A percentile compares a stretch with the other conserved stretches of the same genome.
phyloP scores from a whole-genome alignment of 2,329 filamentous ascomycete species.

The Aspergillus ustus region DNA sequence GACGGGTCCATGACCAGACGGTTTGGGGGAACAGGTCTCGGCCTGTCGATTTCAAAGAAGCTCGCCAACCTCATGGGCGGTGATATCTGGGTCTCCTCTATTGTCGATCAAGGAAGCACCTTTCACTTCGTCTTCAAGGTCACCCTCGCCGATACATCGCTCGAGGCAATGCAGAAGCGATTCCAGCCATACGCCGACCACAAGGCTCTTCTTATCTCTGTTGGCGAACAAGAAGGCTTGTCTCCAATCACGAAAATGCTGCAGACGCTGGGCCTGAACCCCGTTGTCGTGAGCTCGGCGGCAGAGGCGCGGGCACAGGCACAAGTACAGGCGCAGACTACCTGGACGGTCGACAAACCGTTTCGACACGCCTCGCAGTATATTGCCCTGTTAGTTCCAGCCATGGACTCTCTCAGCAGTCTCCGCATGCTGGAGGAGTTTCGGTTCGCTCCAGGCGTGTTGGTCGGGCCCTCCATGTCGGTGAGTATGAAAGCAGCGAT shows the following conservation, averaged over 20 bases:
- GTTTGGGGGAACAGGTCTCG: slow-evolving; percentile 92
- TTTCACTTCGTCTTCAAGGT: background rate
- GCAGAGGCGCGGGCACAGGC: background rate
- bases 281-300: background rate
- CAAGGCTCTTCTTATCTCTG: background rate
- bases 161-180: background rate
- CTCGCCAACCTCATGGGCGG: slow-evolving; percentile 96
- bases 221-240: background rate
- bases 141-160: background rate
- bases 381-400: background rate
- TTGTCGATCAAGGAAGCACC: background rate
- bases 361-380: background rate
- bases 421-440: slow-evolving; percentile 68
- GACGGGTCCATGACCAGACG: slow-evolving; percentile 95
- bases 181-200: background rate
- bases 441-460: slow-evolving; percentile 94
- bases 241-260: background rate
- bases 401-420: background rate
- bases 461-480: slow-evolving; percentile 84
- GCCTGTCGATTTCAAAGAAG: slow-evolving; percentile 91
- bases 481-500: slow-evolving; percentile 91
- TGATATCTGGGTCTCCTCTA: background rate
- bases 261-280: background rate
- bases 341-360: background rate
- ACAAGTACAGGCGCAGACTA: background rate